Evolutionary conservation across 805 yeast genomes (phyloP), one percentile per base, ranked within the genome.

Genomic region (Blastobotrys attinorum): DNA sequence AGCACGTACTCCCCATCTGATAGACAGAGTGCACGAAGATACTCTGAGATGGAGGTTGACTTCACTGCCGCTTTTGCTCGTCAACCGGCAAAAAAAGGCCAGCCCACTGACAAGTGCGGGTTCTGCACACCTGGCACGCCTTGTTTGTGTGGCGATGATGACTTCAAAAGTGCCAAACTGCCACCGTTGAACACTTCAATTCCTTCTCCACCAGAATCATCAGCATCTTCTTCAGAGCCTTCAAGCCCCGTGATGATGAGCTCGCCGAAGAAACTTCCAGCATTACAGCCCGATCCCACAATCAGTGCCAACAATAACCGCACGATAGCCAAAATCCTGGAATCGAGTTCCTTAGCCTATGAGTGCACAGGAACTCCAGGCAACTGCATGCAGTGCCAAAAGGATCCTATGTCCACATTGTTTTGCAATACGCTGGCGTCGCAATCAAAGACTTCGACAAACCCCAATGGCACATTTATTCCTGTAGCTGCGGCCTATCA

Each of bases 121-220:
- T 89, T 90, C 62, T 90, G 97, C 58, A 77, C 95, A 0, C 95
- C 85, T 52, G 92, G 80, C 52, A 80, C 95, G 0, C 89, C 95
- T 2, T 90, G 97, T 64, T 83, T 90, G 2, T 90, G 97, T 60
- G 76, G 90, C 23, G 47, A 43, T 37, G n/a, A n/a, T n/a, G n/a
- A n/a, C n/a, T n/a, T n/a, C n/a, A n/a, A n/a, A n/a, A n/a, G n/a
- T n/a, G 45, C 40, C 38, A 41, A 47, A 10, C 45, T 54, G 18
- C 58, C 62, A 23, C 55, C 55, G 13, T 37, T 55, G 17, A n/a
- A n/a, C n/a, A n/a, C n/a, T n/a, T 43, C 50, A 25, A 49, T 47
- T 33, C 44, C 52, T 27, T 44, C 48, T n/a, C 39, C 50, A 20
- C 37, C 46, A 23, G 47, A 45, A 38, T 45, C 54, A 31, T 52